Percentiles rank a stretch among this genome's conserved stretches.
phyloP scores from a whole-genome alignment of 805 yeast species.

The Trichomonascus vanleenenianus region DNA sequence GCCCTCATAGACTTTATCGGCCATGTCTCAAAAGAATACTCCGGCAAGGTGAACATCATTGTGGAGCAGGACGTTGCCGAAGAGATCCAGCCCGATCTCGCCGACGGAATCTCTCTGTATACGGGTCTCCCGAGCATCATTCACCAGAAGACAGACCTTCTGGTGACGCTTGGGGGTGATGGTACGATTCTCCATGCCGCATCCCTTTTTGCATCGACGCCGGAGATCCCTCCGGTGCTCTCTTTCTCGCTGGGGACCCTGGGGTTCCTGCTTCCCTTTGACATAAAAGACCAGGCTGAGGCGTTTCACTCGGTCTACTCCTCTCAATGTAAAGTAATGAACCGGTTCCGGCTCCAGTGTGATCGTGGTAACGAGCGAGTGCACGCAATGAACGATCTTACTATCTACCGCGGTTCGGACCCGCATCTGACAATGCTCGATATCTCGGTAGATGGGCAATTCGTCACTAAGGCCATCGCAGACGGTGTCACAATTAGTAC shows the following conservation, averaged over 20 bases:
- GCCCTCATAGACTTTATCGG: conserved; percentile 60
- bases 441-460: conserved; percentile 76
- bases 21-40: conserved; percentile 38
- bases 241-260: conserved; percentile 86
- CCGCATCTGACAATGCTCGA: conserved; percentile 82
- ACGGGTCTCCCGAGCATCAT: conserved; percentile 56
- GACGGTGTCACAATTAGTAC: conserved; percentile 84
- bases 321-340: conserved; percentile 63
- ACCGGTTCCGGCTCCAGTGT: conserved; percentile 74
- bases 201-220: conserved; percentile 54
- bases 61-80: conserved; percentile 67
- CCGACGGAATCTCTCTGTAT: conserved; percentile 30
- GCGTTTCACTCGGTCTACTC: conserved; percentile 62
- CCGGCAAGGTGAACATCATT: conserved; percentile 60
- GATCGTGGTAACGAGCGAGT: conserved; percentile 36
- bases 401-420: conserved; percentile 77
- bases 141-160: conserved; percentile 60
- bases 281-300: conserved; percentile 49
- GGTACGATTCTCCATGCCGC: conserved; percentile 88
- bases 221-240: conserved; percentile 72
- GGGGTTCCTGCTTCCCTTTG: conserved; percentile 85
- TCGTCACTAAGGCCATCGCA: conserved; percentile 81
- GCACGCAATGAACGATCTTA: conserved; percentile 90
- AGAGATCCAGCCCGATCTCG: conserved; percentile 39
- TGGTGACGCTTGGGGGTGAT: conserved; percentile 93